A percentile compares a stretch with the other conserved stretches of the same genome.
Conservation (phyloP, 306 rosid species). For the Mucuna pruriens region DNA sequence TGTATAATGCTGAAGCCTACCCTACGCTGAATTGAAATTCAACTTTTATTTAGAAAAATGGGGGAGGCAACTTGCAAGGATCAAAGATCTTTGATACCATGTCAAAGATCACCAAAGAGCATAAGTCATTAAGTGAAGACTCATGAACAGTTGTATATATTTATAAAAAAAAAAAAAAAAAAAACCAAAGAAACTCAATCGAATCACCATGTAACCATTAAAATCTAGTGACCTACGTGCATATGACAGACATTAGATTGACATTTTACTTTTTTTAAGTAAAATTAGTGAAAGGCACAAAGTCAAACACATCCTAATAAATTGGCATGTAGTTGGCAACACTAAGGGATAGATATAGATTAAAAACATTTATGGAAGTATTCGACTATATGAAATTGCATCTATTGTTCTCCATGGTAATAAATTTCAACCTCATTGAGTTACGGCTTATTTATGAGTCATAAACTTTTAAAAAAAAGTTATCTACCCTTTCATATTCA, state of each 20-base stretch:
- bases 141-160: neutral
- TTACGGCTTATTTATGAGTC: neutral
- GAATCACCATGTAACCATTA: neutral
- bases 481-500: conserved; percentile 87
- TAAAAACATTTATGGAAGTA: neutral
- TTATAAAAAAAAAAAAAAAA: neutral
- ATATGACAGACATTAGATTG: neutral
- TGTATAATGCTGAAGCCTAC: neutral
- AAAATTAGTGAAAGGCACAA: neutral
- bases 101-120: neutral
- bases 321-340: conserved; percentile 3
- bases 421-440: conserved; percentile 10
- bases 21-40: neutral
- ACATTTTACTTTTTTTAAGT: neutral
- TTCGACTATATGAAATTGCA: neutral
- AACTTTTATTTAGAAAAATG: neutral
- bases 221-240: neutral
- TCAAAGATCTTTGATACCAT: neutral
- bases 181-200: neutral
- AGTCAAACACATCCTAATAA: neutral
- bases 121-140: neutral
- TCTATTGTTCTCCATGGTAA: neutral
- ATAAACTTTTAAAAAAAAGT: neutral
- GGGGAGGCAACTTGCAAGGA: neutral
- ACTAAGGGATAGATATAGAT: neutral